Conservation (phyloP, 2,329 filamentous ascomycete genomes). For the Colletotrichum theobromicola region DNA sequence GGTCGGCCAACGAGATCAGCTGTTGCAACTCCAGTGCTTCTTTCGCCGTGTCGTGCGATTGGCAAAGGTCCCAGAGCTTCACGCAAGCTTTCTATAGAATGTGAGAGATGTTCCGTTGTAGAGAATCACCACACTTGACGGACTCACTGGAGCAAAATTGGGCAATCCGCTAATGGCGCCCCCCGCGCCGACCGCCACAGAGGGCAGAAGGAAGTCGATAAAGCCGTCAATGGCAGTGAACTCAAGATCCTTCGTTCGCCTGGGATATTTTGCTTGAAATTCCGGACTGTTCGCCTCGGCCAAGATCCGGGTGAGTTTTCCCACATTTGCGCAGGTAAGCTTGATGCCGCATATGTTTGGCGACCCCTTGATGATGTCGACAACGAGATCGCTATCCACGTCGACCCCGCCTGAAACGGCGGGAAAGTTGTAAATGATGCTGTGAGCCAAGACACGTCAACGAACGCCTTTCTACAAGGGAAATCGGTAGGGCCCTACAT, state of each 20-base stretch:
- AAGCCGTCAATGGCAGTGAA: conserved; percentile 30
- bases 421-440: background rate
- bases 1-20: background rate
- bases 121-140: background rate
- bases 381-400: conserved; percentile 67
- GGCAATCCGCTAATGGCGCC: background rate
- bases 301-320: background rate
- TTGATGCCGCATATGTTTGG: conserved; percentile 70
- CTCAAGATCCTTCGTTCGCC: conserved; percentile 21
- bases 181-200: conserved; percentile 22
- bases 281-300: background rate
- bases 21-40: background rate
- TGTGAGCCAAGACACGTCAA: background rate
- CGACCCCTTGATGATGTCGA: conserved; percentile 50
- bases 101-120: background rate
- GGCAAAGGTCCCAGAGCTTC: background rate
- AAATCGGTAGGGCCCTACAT: background rate
- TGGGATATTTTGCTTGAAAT: background rate
- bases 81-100: background rate
- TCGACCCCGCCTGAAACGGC: conserved; percentile 46
- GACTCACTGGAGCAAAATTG: background rate
- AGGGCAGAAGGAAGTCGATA: conserved; percentile 31
- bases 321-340: conserved; percentile 59
- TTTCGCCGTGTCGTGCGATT: background rate
- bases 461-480: background rate